Evolutionary conservation across 768 basidiomycete genomes (phyloP).

Genomic region (Botryobasidium botryosum): DNA sequence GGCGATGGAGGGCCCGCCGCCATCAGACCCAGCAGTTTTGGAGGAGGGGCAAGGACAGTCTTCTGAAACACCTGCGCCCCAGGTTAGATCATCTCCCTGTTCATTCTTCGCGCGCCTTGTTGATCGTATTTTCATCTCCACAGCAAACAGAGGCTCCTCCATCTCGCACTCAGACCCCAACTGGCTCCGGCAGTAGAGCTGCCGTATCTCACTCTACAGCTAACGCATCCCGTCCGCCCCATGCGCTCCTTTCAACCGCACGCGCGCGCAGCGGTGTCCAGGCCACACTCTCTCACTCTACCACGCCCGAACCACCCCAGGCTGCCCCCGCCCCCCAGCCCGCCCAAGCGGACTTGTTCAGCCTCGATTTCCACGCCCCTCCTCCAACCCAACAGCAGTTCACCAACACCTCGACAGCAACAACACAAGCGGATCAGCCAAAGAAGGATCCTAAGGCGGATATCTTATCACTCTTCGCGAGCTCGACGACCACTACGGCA

Average conservation of each 20-base stretch:
- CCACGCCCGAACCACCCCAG: background rate
- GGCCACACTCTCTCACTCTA: background rate
- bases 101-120: too few species aligned
- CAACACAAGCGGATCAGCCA: conserved; percentile 18
- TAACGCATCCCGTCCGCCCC: conserved; percentile 3
- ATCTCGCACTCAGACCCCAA: conserved; percentile 13
- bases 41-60: conserved; percentile 35
- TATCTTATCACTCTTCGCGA: conserved; percentile 67
- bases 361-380: conserved; percentile 54
- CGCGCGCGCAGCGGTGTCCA: conserved; percentile 10
- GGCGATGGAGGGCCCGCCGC: conserved; percentile 82
- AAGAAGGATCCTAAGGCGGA: conserved; percentile 70
- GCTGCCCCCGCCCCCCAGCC: conserved; percentile 9
- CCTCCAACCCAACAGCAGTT: conserved; percentile 25
- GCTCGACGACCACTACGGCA: conserved; percentile 22
- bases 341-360: conserved; percentile 51
- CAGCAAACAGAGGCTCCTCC: too few species aligned
- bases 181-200: background rate
- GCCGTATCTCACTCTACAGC: conserved; percentile 4
- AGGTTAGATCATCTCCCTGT: background rate
- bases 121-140: too few species aligned
- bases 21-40: conserved; percentile 62
- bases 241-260: conserved; percentile 7
- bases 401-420: conserved; percentile 17
- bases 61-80: background rate